These are phyloP conservation scores for Auriculariales sp. DNA, from an alignment of 768 basidiomycete genomes.

Conservation along the genomic window DNA sequence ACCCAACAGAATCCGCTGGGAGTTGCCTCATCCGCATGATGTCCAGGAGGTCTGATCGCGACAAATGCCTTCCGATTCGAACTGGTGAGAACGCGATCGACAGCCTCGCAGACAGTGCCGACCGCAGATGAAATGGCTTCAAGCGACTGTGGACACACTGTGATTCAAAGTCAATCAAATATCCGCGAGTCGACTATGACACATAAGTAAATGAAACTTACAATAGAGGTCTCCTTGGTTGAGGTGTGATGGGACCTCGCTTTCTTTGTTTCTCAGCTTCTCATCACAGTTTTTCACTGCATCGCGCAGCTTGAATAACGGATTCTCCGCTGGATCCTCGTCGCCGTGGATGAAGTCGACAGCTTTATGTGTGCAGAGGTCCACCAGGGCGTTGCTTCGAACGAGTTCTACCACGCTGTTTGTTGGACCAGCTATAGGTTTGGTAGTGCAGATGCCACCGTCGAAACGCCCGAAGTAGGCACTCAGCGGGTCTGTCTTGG, in stretches of 20 bases:
- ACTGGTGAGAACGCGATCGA: conserved; percentile 45
- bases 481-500: too few species aligned
- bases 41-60: conserved; percentile 79
- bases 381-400: conserved; percentile 36
- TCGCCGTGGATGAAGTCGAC: conserved; percentile 66
- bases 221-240: conserved; percentile 76
- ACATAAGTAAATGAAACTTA: conserved; percentile 22
- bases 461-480: too few species aligned
- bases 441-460: too few species aligned
- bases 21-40: conserved; percentile 83
- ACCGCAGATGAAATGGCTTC: conserved; percentile 70
- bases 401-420: conserved; percentile 30
- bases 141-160: conserved; percentile 68
- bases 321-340: conserved; percentile 29
- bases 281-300: conserved; percentile 48
- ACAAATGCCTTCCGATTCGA: conserved; percentile 46
- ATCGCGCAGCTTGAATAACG: conserved; percentile 43
- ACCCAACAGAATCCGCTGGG: conserved; percentile 93
- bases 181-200: not conserved
- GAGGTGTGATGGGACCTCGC: conserved; percentile 61
- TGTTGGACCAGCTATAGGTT: too few species aligned
- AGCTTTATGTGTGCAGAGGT: conserved; percentile 44
- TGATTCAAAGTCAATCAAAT: not conserved
- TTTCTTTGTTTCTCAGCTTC: conserved; percentile 44
- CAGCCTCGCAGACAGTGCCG: conserved; percentile 77